Conservation (phyloP, 78 protist genomes). For the Dictyostelium intermedium region DNA sequence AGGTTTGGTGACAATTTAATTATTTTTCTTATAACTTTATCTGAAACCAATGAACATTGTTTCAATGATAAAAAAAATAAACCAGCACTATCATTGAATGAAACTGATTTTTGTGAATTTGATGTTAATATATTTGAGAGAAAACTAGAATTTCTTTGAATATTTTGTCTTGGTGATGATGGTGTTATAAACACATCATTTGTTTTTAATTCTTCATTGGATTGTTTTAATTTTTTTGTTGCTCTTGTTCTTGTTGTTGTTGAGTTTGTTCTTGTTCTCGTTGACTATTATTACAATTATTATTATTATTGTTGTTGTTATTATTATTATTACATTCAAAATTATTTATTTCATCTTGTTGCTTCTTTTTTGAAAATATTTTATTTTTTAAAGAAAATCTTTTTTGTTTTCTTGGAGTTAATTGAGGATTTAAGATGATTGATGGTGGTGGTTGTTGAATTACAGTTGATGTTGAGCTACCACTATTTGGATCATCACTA, state of each 20-base stretch:
- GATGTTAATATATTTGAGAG: neutral
- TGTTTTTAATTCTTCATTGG: neutral
- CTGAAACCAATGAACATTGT: conserved; percentile 34
- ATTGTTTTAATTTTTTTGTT: neutral
- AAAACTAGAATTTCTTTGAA: neutral
- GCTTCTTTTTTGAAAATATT: conserved; percentile 14
- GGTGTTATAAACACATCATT: neutral
- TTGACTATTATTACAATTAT: neutral
- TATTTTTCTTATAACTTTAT: neutral
- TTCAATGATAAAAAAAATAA: neutral
- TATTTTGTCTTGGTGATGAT: neutral
- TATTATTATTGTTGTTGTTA: no score
- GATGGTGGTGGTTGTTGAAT: neutral
- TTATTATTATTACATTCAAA: neutral
- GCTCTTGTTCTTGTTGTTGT: neutral
- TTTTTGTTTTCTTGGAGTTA: neutral
- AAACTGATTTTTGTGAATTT: neutral
- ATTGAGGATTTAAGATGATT: neutral
- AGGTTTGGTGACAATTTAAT: conserved; percentile 30
- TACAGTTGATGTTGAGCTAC: neutral
- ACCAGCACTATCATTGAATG: neutral
- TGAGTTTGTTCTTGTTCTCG: neutral
- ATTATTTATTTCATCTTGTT: neutral
- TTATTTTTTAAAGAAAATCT: conserved; percentile 3
- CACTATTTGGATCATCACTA: neutral